Evolutionary conservation across 495 filamentous ascomycete genomes (phyloP).

Genomic region (Penicillium mononematosum): DNA sequence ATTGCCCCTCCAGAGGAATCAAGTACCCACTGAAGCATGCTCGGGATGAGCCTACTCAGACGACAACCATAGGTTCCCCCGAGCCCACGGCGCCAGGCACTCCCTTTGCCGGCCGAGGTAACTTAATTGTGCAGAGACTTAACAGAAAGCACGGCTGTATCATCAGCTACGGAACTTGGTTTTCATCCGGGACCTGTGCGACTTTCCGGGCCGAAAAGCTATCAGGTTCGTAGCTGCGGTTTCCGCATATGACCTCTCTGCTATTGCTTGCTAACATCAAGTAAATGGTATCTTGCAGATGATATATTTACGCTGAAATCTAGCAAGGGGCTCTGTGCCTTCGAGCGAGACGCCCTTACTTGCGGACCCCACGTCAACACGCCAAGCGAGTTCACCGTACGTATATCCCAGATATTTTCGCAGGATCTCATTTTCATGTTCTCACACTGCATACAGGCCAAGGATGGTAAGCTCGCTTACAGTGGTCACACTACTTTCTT

Average conservation of each 20-base stretch:
- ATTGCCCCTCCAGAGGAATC: slow-evolving; percentile 60
- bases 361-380: slow-evolving; percentile 49
- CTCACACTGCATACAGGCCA: slow-evolving; percentile 21
- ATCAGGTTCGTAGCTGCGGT: slow-evolving; percentile 37
- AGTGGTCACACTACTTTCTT: slow-evolving; percentile 54
- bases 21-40: slow-evolving; percentile 64
- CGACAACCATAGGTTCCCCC: slow-evolving; percentile 28
- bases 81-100: slow-evolving; percentile 43
- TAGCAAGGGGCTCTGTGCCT: slow-evolving; percentile 58
- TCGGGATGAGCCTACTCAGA: slow-evolving; percentile 38
- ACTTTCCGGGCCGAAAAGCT: slow-evolving; percentile 56
- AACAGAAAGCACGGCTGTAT: slow-evolving; percentile 62
- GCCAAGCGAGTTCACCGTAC: slow-evolving; percentile 48
- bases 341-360: slow-evolving; percentile 47
- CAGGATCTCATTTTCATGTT: background rate
- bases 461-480: slow-evolving; percentile 49
- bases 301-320: slow-evolving; percentile 58
- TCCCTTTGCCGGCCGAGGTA: slow-evolving; percentile 57
- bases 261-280: background rate
- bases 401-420: slow-evolving; percentile 14
- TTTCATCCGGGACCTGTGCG: slow-evolving; percentile 65
- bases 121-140: slow-evolving; percentile 54
- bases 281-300: slow-evolving; percentile 30
- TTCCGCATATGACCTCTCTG: background rate
- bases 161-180: slow-evolving; percentile 70